Evolutionary conservation across 768 basidiomycete genomes (phyloP), one percentile per base, ranked within the genome.

Genomic region (Lentinula sp.): DNA sequence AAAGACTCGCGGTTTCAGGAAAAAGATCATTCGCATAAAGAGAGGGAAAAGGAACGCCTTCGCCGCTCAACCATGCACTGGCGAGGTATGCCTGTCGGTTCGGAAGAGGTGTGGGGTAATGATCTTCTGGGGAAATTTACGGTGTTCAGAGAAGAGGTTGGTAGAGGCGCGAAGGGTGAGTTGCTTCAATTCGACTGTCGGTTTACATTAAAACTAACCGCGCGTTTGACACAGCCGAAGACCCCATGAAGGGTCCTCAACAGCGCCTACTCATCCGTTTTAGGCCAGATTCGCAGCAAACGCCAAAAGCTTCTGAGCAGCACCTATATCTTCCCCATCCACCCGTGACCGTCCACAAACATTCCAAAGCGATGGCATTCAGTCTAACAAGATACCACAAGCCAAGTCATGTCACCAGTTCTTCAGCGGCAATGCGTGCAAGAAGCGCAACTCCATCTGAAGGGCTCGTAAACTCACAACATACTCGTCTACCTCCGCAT

Each of bases 331-430:
- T 43, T 43, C 55, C 55, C 18, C 53, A 55, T 16, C 73, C 70
- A 6, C 73, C 78, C 23, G 79, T 83, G 37, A 85, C 88, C 58
- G 84, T 93, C 36, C 92, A 93, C 72, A 90, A 90, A 65, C 91
- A 93, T 68, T 90, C 91, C 0, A 85, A 88, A 59, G 87, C 88
- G 3, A 74, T 82, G 35, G 91, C 89, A 0, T 92, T 91, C 72
- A 91, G 91, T 0, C 83, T 93, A 52, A 86, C 87, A 71, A 83
- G 91, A 50, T 82, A 83, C 59, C 84, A 87, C 58, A 71, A 69
- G 36, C 68, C 74, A 57, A 71, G 73, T 18, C 58, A 62, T 61
- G 50, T 69, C 28, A 1, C 18, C 28, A 43, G 23, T 56, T 9
- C 37, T 69, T 61, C 63, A 62, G 62, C 65, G 64, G 43, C 62